Percentiles rank a stretch among this genome's conserved stretches.
Conservation (phyloP, 768 basidiomycete species). For the Tulasnella sp. region DNA sequence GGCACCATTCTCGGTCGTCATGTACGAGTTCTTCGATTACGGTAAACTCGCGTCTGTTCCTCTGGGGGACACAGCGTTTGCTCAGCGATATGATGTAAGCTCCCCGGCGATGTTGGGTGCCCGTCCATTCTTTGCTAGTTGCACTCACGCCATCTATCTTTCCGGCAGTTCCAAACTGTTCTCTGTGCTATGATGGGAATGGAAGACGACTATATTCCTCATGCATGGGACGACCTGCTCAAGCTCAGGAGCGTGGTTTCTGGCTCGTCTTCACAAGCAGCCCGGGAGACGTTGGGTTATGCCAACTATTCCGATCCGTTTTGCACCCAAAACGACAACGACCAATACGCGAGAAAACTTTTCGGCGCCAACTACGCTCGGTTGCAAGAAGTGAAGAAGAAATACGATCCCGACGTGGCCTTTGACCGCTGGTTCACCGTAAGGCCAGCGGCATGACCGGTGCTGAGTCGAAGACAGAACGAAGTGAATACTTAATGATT, state of each 20-base stretch:
- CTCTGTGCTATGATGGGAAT: neutral
- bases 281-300: constrained; percentile 4
- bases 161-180: neutral
- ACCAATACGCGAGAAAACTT: constrained; percentile 18
- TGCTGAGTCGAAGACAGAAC: neutral
- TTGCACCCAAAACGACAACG: constrained; percentile 17
- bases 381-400: constrained; percentile 33
- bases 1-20: neutral
- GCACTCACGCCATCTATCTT: neutral
- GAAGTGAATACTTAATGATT: neutral
- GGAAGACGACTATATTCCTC: neutral
- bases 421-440: constrained; percentile 37
- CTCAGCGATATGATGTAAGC: constrained; percentile 19
- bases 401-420: constrained; percentile 35
- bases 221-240: neutral
- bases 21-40: constrained; percentile 18
- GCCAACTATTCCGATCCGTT: constrained; percentile 1
- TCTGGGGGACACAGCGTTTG: constrained; percentile 21
- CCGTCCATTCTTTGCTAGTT: neutral
- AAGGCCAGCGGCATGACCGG: neutral
- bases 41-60: constrained; percentile 3
- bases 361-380: constrained; percentile 34
- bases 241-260: neutral
- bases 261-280: neutral
- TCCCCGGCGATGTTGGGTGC: neutral